Base-by-base conservation (phyloP, 805 yeast genomes). In the Saturnispora hagleri region DNA sequence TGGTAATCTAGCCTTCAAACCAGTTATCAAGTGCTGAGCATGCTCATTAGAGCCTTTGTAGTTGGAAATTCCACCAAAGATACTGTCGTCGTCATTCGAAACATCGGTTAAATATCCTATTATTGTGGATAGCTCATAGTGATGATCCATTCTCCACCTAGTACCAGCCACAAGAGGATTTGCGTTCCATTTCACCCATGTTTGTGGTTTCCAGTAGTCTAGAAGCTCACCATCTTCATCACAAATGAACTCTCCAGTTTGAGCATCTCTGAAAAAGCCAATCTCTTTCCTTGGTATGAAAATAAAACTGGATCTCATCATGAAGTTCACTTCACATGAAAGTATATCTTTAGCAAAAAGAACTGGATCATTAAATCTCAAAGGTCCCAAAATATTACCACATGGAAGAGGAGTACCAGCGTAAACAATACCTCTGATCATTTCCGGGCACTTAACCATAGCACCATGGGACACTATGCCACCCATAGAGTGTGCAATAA, bases 401-500 rank as follows among this genome's bases (percentile, higher is more conserved):
- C 96, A 89, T 61, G 86, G 87, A 22, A 82, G 73, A 2, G 97
- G 97, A 0, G 81, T 76, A 1, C 97, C 97, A 13, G 80, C 91
- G 61, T 89, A 90, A 2, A 90, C 66, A 1, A 90, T 58, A 1
- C 93, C 91, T 54, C 90, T 73, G 60, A 90, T 76, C 43, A 89
- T 65, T 13, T 76, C 68, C 0, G 96, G 89, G 53, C 80, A 76
- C 48, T 70, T 69, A 50, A 84, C 85, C 73, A 90, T 70, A 0
- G 85, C 88, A 51, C 84, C 82, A 62, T 89, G 96, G 0, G 95
- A 81, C 6, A 90, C 76, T 34, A 90, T 63, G 0, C 97, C 97
- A 50, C 97, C 97, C 97, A 90, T 89, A 0, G 96, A 89, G 65
- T 90, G 97, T 0, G 93, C 93, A 49, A 90, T 79, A 1, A 90